phyloP scores from a whole-genome alignment of 176 grass and related monocot species.

The Oryza meyeriana region DNA sequence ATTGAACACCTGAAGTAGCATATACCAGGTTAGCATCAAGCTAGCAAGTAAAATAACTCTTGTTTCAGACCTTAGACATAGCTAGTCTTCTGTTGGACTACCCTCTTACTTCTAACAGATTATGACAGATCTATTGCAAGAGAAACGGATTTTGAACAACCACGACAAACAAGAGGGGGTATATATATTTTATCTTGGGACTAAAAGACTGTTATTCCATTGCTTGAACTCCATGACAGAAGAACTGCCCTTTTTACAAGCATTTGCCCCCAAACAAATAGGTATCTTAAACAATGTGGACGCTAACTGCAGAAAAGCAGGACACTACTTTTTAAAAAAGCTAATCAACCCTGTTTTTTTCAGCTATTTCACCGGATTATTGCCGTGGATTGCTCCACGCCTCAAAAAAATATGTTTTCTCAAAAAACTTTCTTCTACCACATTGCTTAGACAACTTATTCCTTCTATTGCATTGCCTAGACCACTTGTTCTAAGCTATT shows the following conservation, averaged over 20 bases:
- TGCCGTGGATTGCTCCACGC: too few species aligned
- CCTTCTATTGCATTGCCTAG: too few species aligned
- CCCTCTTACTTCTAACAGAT: background rate
- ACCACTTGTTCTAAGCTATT: too few species aligned
- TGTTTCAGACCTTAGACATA: background rate
- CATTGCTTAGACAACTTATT: too few species aligned
- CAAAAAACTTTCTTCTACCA: too few species aligned
- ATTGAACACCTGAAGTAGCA: slow-evolving; percentile 74
- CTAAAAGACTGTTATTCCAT: background rate
- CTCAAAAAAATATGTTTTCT: too few species aligned
- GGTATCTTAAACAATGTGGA: background rate
- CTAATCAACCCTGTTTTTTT: too few species aligned
- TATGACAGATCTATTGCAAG: background rate
- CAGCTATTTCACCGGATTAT: too few species aligned
- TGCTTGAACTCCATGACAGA: background rate
- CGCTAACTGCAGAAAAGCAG: background rate
- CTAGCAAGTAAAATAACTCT: background rate
- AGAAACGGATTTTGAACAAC: background rate
- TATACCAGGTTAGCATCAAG: background rate
- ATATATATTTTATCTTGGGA: background rate
- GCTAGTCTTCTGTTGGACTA: background rate
- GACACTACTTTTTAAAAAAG: background rate
- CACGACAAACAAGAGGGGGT: background rate
- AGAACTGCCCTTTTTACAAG: too few species aligned
- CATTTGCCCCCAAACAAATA: too few species aligned